These are phyloP conservation scores for Sphagnum tenellum DNA, from an alignment of 225 moss, liverwort and hornwort species.

Conservation along the genomic window DNA sequence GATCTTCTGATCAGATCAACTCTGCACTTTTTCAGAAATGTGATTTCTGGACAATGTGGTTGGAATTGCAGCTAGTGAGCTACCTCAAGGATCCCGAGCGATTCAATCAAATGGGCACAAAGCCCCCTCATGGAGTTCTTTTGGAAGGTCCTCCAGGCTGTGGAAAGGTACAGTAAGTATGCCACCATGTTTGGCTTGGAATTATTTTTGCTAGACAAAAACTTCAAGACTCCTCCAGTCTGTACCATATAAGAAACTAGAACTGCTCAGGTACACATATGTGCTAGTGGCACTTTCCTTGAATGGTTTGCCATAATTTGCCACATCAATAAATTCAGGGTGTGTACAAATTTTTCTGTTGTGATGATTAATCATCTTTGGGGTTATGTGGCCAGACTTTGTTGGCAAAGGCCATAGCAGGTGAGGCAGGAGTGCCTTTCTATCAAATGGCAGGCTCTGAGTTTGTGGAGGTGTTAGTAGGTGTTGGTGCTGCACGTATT, in stretches of 20 bases:
- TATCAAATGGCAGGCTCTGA: conserved; percentile 99
- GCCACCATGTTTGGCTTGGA: no score
- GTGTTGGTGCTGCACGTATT: conserved; percentile 93
- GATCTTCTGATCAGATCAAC: no score
- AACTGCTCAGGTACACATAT: no score
- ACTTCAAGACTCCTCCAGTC: no score
- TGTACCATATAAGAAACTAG: no score
- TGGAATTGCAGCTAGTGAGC: conserved; percentile 50
- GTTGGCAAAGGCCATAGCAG: conserved; percentile 95
- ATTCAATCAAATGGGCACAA: conserved; percentile 98
- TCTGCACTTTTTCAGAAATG: no score
- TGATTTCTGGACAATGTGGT: neutral
- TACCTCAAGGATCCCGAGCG: conserved; percentile 96
- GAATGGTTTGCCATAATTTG: no score
- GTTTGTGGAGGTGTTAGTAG: conserved; percentile 94
- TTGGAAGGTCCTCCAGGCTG: conserved; percentile 96
- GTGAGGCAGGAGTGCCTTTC: conserved; percentile 96
- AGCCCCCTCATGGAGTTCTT: conserved; percentile 96
- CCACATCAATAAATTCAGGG: no score
- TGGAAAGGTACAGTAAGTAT: conserved; percentile 43
- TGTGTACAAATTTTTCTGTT: no score
- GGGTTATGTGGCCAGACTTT: conserved; percentile 33
- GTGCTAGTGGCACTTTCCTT: no score
- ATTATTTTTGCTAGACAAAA: no score
- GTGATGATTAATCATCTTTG: no score